These are phyloP conservation scores for Epichloe coenophiala DNA, from an alignment of 2,329 filamentous ascomycete species.

Conservation along the genomic window DNA sequence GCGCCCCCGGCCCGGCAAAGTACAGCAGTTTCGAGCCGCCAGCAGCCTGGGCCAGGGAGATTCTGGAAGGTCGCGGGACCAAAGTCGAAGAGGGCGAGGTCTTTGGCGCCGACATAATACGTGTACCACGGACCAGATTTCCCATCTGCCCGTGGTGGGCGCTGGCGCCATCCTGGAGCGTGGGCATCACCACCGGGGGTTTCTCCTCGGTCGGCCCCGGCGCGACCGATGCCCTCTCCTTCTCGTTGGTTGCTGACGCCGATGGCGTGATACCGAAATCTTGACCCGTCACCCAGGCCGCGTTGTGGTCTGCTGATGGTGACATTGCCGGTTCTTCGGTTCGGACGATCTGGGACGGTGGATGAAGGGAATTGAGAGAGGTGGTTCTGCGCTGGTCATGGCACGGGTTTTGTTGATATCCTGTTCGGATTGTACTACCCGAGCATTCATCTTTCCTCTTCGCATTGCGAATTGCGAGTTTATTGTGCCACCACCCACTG, in stretches of 20 bases:
- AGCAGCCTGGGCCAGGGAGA: conserved; percentile 41
- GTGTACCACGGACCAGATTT: conserved; percentile 17
- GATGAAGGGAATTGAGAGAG: background rate
- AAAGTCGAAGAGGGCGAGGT: conserved; percentile 49
- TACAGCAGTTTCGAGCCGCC: conserved; percentile 34
- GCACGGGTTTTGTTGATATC: too few relatives aligned
- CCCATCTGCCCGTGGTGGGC: conserved; percentile 11
- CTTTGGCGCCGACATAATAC: conserved; percentile 57
- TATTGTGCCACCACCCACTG: too few relatives aligned
- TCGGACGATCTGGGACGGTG: background rate
- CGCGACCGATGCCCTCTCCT: background rate
- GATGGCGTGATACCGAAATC: background rate
- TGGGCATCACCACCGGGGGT: background rate
- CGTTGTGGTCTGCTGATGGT: background rate
- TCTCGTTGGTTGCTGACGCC: background rate
- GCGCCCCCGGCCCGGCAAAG: conserved; percentile 43
- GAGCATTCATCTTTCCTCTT: too few relatives aligned
- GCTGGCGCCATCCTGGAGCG: conserved; percentile 1
- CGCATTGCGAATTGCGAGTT: too few relatives aligned
- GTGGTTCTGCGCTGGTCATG: background rate
- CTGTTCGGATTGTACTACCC: too few relatives aligned
- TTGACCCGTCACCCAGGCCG: background rate
- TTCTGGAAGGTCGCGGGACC: conserved; percentile 53
- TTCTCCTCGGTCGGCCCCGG: background rate
- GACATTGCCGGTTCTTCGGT: background rate